Conservation (phyloP, 371 early-diverging fungal genomes). For the Apophysomyces ossiformis region DNA sequence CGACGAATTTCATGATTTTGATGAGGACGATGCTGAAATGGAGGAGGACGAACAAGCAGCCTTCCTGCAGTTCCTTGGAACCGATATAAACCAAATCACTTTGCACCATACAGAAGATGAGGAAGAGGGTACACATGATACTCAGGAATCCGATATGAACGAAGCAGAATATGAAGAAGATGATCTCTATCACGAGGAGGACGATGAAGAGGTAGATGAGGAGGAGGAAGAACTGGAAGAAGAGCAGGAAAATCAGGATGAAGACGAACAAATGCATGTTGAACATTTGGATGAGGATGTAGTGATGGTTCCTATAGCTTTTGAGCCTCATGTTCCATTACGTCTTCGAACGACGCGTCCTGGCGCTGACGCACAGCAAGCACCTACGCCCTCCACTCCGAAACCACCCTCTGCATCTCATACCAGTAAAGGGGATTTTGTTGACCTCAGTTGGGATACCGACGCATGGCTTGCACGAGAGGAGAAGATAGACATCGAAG, state of each 20-base stretch:
- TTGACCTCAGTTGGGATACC: constrained; percentile 41
- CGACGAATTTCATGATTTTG: constrained; percentile 10
- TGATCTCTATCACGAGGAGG: constrained; percentile 20
- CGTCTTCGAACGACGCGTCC: background rate
- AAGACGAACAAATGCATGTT: constrained; percentile 9
- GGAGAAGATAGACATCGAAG: constrained; percentile 35
- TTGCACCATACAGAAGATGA: constrained; percentile 20
- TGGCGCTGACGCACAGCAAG: background rate
- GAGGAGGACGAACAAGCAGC: constrained; percentile 18
- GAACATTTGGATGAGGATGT: constrained; percentile 12
- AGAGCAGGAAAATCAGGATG: constrained; percentile 15
- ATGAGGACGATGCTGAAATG: constrained; percentile 18
- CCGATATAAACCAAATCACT: background rate
- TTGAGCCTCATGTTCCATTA: background rate
- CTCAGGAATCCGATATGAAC: constrained; percentile 17
- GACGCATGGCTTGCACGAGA: constrained; percentile 38
- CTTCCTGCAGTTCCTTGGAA: constrained; percentile 13
- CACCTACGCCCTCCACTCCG: background rate
- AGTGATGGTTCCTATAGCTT: constrained; percentile 12
- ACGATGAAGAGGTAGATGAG: constrained; percentile 14
- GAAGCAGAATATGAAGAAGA: constrained; percentile 15
- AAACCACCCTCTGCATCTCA: background rate
- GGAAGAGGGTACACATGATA: constrained; percentile 22
- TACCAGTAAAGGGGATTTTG: constrained; percentile 29
- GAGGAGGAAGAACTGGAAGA: constrained; percentile 20